Evolutionary conservation across 768 basidiomycete species (phyloP).

Genomic region (Serendipita sp.): DNA sequence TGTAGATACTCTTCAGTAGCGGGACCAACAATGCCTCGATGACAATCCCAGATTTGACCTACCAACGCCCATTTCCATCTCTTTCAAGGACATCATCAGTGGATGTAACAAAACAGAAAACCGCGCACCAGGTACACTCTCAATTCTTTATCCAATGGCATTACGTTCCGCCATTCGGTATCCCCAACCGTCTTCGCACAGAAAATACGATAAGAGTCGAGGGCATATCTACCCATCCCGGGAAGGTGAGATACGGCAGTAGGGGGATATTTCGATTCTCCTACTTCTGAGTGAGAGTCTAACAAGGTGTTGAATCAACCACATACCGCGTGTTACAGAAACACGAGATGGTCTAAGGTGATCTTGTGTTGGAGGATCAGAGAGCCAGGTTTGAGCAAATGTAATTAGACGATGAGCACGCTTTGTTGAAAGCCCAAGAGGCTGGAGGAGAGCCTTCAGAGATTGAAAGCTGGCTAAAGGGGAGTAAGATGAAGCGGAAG

Average conservation of each 20-base stretch:
- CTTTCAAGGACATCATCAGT: slow-evolving; percentile 20
- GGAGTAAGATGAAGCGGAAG: not conserved
- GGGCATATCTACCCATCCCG: slow-evolving; percentile 52
- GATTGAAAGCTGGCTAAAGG: slow-evolving; percentile 23
- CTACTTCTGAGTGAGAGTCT: slow-evolving; percentile 11
- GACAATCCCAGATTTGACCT: slow-evolving; percentile 12
- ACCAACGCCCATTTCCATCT: slow-evolving; percentile 58
- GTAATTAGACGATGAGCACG: slow-evolving; percentile 39
- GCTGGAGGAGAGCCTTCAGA: slow-evolving; percentile 32
- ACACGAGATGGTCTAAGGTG: slow-evolving; percentile 15
- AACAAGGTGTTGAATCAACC: slow-evolving; percentile 10
- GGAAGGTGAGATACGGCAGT: slow-evolving; percentile 43
- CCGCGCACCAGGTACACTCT: slow-evolving; percentile 42
- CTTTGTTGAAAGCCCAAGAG: slow-evolving; percentile 42
- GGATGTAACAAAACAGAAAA: slow-evolving; percentile 1
- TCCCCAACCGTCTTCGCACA: slow-evolving; percentile 23
- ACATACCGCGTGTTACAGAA: slow-evolving; percentile 17
- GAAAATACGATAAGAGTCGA: slow-evolving; percentile 65
- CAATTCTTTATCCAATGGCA: slow-evolving; percentile 54
- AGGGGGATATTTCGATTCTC: slow-evolving; percentile 22
- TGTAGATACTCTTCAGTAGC: not conserved
- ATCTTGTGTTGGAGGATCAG: slow-evolving; percentile 22
- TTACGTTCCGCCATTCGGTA: slow-evolving; percentile 46
- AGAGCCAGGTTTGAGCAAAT: slow-evolving; percentile 36
- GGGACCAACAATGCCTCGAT: not conserved